These are phyloP conservation scores for Xylaria sp. DNA, from an alignment of 2,329 filamentous ascomycete species.

Conservation along the genomic window DNA sequence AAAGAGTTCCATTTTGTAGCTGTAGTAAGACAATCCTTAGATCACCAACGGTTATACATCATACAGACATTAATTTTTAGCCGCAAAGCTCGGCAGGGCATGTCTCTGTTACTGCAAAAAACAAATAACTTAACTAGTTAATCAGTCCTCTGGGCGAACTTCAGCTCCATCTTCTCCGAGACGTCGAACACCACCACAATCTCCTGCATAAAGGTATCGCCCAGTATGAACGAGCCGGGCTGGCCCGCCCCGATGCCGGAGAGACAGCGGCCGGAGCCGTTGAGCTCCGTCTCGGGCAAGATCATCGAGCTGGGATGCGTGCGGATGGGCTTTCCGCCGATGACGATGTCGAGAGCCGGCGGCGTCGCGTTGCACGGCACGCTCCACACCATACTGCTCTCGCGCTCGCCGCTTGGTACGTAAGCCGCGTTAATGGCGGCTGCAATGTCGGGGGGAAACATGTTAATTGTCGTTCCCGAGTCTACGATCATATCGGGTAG, in stretches of 20 bases:
- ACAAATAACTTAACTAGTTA: not conserved
- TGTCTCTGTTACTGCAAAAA: not conserved
- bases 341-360: not conserved
- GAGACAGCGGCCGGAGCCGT: conserved; percentile 47
- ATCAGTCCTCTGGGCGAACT: conserved; percentile 28
- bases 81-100: not conserved
- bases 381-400: not conserved
- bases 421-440: not conserved
- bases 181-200: conserved; percentile 48
- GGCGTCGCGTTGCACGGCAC: not conserved
- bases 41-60: not conserved
- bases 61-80: not conserved
- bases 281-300: conserved; percentile 37
- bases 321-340: conserved; percentile 41
- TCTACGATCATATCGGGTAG: conserved; percentile 47
- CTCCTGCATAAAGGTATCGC: conserved; percentile 45
- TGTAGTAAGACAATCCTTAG: not conserved
- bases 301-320: conserved; percentile 41
- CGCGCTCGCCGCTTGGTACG: not conserved
- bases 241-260: conserved; percentile 44
- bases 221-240: conserved; percentile 40
- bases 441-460: not conserved
- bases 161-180: conserved; percentile 46
- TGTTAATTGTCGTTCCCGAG: conserved; percentile 24
- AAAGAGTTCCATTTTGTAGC: not conserved